Conservation (phyloP, 768 basidiomycete genomes). For the Ramaria sp. region DNA sequence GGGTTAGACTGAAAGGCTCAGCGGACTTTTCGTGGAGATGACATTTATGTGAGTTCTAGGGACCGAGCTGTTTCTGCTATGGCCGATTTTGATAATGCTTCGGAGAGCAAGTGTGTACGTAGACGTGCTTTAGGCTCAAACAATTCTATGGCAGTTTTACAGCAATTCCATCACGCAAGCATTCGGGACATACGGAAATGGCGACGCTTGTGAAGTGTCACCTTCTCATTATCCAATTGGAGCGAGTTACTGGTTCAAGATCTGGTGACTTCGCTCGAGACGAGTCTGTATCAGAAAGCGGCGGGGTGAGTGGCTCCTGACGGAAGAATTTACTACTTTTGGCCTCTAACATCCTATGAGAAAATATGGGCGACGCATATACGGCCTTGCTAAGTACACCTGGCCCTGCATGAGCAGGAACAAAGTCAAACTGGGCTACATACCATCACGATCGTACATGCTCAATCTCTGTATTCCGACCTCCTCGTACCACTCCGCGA, state of each 20-base stretch:
- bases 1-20: constrained; percentile 26
- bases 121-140: neutral
- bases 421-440: constrained; percentile 14
- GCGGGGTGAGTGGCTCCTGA: neutral
- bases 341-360: neutral
- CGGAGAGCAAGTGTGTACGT: constrained; percentile 37
- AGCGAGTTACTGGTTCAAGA: neutral
- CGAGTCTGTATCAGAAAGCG: constrained; percentile 4
- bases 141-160: neutral
- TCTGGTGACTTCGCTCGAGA: neutral
- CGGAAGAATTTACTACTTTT: neutral
- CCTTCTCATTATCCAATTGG: neutral
- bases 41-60: constrained; percentile 21
- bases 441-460: constrained; percentile 65
- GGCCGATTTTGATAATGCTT: constrained; percentile 51
- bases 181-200: neutral
- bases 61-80: constrained; percentile 43
- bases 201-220: neutral
- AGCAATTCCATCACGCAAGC: neutral
- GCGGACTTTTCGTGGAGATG: constrained; percentile 1
- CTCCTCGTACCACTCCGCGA: constrained; percentile 50
- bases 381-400: constrained; percentile 1
- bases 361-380: neutral
- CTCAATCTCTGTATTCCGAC: constrained; percentile 54
- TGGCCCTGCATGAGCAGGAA: neutral